Conservation (phyloP, 2,329 filamentous ascomycete genomes). For the Aureobasidium sp. region DNA sequence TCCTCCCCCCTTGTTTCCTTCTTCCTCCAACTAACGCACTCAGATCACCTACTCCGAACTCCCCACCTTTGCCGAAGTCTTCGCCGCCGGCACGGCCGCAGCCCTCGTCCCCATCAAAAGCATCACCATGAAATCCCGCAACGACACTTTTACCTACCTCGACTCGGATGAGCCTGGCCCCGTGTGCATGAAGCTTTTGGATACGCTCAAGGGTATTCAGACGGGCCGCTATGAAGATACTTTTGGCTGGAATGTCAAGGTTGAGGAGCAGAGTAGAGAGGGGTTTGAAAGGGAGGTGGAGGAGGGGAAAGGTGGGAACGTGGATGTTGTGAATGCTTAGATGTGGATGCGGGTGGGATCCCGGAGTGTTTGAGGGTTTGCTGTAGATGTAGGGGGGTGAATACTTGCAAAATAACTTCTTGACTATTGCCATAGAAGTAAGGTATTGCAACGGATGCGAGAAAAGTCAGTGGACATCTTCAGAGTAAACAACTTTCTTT, state of each 20-base stretch:
- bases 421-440: no score
- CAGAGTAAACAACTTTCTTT: no score
- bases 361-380: no score
- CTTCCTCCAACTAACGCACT: not conserved
- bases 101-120: slow-evolving; percentile 85
- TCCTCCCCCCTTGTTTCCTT: not conserved
- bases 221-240: slow-evolving; percentile 66
- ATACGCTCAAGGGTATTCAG: slow-evolving; percentile 77
- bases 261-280: slow-evolving; percentile 19
- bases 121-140: slow-evolving; percentile 61
- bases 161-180: slow-evolving; percentile 61
- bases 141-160: slow-evolving; percentile 48
- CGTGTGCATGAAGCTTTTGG: slow-evolving; percentile 61
- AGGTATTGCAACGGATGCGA: no score
- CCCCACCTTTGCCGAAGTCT: slow-evolving; percentile 61
- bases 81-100: slow-evolving; percentile 87
- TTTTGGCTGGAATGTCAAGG: slow-evolving; percentile 59
- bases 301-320: not conserved
- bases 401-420: not conserved
- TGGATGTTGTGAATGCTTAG: slow-evolving; percentile 1
- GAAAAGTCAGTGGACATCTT: no score
- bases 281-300: not conserved
- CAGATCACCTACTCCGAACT: slow-evolving; percentile 60
- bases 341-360: no score
- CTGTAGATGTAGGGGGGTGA: no score